These are phyloP conservation scores for Fusarium succisae DNA, from an alignment of 2,329 filamentous ascomycete genomes.

Conservation along the genomic window DNA sequence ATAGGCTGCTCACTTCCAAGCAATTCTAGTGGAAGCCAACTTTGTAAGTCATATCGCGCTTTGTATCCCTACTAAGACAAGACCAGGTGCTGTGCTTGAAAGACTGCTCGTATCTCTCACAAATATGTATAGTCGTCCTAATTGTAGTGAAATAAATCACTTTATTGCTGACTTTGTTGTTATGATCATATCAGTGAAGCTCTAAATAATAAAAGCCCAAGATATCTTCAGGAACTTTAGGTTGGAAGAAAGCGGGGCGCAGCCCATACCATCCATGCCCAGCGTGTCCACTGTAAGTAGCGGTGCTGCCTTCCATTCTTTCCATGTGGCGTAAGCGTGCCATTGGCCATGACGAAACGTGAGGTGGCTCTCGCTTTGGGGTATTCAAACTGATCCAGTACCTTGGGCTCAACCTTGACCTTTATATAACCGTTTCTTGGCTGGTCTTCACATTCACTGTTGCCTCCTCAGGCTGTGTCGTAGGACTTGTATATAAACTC, in stretches of 20 bases:
- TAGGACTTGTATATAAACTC: slow-evolving; percentile 5
- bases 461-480: not conserved
- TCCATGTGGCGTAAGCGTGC: slow-evolving; percentile 36
- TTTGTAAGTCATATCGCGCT: not conserved
- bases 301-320: slow-evolving; percentile 38
- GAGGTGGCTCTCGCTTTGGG: slow-evolving; percentile 26
- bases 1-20: not conserved
- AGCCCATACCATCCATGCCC: slow-evolving; percentile 1
- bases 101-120: not conserved
- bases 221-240: slow-evolving; percentile 9
- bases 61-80: not conserved
- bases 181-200: not conserved
- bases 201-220: not conserved
- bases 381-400: slow-evolving; percentile 25
- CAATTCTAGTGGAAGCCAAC: not conserved
- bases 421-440: slow-evolving; percentile 5
- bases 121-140: no score
- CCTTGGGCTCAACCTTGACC: slow-evolving; percentile 16
- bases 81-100: not conserved
- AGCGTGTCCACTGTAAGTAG: slow-evolving; percentile 32
- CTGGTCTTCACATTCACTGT: not conserved
- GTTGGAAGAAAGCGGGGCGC: slow-evolving; percentile 34
- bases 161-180: not conserved
- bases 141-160: not conserved
- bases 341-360: slow-evolving; percentile 43